Base-by-base conservation (phyloP, 805 yeast genomes). In the Saturnispora gosingensis region DNA sequence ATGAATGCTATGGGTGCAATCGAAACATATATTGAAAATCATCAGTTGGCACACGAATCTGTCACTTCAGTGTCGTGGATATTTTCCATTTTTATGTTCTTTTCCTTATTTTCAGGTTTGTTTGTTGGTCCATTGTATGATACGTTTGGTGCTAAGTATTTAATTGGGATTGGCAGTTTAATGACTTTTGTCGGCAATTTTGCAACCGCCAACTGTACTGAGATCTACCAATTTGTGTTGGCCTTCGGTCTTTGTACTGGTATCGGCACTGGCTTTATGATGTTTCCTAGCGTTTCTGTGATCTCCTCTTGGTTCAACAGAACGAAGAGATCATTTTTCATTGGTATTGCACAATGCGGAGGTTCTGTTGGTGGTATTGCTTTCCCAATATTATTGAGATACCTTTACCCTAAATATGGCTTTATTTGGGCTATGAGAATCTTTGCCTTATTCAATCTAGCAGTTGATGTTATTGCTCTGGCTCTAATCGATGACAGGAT, bases 61-160 rank as follows among this genome's bases (percentile, higher is more conserved):
- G 71, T 80, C 3, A 72, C 83, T 1, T 66, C 78, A 1, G 72
- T 81, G 8, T 76, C 85, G 2, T 83, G 88, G 88, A 75, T 83
- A 34, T 83, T 83, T 57, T 81, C 88, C 0, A 61, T 82, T 36
- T 77, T 72, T 59, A 65, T 76, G 52, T 76, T 80, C 42, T 62
- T 81, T 15, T 69, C 77, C 2, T 77, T 77, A 56, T 61, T 69
- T 25, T 58, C 67, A 7, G 73, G 73, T 2, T 54, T 72, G 15
- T 45, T 63, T n/a, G 58, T 61, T 13, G 67, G 83, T 22, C 76
- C 80, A 3, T 63, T 80, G 27, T 85, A 83, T 61, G 90, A 85
- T 61, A 67, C 77, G 50, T 74, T 74, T 51, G 90, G 90, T 4
- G 70, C 81, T 4, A 62, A 65, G 25, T 60, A 58, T 16, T 74